Conservation (phyloP, 2,329 filamentous ascomycete genomes). For the Gliomastix tumulicola region DNA sequence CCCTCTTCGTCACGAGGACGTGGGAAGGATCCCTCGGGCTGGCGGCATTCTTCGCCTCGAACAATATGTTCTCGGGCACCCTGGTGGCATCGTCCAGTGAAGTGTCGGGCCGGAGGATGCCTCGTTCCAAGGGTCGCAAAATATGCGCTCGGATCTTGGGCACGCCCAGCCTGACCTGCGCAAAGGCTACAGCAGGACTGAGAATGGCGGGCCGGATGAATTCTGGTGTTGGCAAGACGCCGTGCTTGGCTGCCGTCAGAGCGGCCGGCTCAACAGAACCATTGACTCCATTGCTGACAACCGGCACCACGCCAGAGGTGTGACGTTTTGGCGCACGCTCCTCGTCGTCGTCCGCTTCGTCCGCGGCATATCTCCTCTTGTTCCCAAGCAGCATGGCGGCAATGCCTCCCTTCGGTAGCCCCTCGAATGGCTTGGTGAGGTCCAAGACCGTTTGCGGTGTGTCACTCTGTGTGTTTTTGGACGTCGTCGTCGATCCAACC, state of each 20-base stretch:
- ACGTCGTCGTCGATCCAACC: conserved; percentile 63
- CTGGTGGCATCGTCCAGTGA: conserved; percentile 55
- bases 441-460: conserved; percentile 79
- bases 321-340: conserved; percentile 44
- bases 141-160: conserved; percentile 82
- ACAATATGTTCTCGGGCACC: conserved; percentile 62
- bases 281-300: conserved; percentile 69
- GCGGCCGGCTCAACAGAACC: conserved; percentile 66
- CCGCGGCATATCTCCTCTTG: conserved; percentile 72
- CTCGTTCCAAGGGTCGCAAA: conserved; percentile 69
- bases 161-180: conserved; percentile 79
- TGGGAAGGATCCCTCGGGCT: conserved; percentile 75
- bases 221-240: conserved; percentile 65
- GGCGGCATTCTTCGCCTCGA: conserved; percentile 83
- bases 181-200: conserved; percentile 73
- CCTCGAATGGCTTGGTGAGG: conserved; percentile 88
- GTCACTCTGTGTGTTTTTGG: conserved; percentile 56
- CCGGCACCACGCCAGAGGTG: conserved; percentile 62
- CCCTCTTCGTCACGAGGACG: conserved; percentile 74
- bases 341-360: conserved; percentile 72
- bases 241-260: conserved; percentile 50
- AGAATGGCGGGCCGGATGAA: conserved; percentile 83
- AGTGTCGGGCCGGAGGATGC: conserved; percentile 44
- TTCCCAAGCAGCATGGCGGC: conserved; percentile 83
- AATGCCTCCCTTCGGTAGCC: conserved; percentile 82